phyloP scores from a whole-genome alignment of 805 yeast species.

The Suhomyces sp. region DNA sequence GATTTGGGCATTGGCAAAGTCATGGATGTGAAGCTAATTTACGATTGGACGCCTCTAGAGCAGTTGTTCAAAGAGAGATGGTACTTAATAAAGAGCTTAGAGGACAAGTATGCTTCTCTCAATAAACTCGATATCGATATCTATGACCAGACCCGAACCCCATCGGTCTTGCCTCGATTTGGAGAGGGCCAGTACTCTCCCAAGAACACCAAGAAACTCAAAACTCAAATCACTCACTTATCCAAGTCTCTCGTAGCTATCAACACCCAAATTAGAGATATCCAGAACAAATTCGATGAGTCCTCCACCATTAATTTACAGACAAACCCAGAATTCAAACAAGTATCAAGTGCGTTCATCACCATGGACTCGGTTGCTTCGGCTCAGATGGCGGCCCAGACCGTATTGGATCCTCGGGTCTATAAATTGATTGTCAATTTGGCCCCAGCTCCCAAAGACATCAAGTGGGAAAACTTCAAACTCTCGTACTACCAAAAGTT shows the following conservation, averaged over 20 bases:
- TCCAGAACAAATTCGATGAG: slow-evolving; percentile 32
- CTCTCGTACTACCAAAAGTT: slow-evolving; percentile 38
- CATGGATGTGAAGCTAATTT: slow-evolving; percentile 47
- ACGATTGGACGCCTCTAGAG: slow-evolving; percentile 44
- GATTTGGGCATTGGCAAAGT: slow-evolving; percentile 55
- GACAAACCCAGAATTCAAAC: slow-evolving; percentile 31
- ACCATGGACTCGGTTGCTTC: slow-evolving; percentile 49
- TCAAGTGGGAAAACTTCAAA: slow-evolving; percentile 45
- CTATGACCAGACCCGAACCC: slow-evolving; percentile 30
- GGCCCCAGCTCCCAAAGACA: slow-evolving; percentile 49
- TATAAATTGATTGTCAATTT: slow-evolving; percentile 40
- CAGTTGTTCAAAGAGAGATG: slow-evolving; percentile 34
- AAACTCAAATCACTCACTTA: slow-evolving; percentile 30
- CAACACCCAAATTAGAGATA: slow-evolving; percentile 37
- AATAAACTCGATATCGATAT: slow-evolving; percentile 44
- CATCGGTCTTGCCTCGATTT: slow-evolving; percentile 27
- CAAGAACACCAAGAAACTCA: slow-evolving; percentile 17
- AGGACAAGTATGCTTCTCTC: slow-evolving; percentile 38
- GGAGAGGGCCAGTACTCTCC: slow-evolving; percentile 9
- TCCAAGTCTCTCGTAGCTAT: slow-evolving; percentile 32
- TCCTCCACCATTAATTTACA: slow-evolving; percentile 25
- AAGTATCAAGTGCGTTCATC: slow-evolving; percentile 45
- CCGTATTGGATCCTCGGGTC: slow-evolving; percentile 44
- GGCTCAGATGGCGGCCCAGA: slow-evolving; percentile 50
- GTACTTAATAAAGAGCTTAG: slow-evolving; percentile 33